Evolutionary conservation across 345 rosid species (phyloP).

Genomic region (Corchorus capsularis): DNA sequence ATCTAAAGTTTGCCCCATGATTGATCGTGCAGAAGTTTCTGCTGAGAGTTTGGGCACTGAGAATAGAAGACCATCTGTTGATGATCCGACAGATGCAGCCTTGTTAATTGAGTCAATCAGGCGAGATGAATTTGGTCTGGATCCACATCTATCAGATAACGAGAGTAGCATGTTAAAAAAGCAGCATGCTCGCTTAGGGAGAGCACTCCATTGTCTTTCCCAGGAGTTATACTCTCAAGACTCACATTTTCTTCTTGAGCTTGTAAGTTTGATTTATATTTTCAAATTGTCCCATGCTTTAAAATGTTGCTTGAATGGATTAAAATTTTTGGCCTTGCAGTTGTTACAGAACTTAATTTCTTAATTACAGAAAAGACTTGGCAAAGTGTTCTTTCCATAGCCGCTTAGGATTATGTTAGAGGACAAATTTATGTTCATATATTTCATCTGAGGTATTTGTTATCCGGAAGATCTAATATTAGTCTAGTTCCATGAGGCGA

Average conservation of each 20-base stretch:
- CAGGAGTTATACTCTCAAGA: constrained; percentile 97
- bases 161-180: constrained; percentile 79
- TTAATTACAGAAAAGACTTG: neutral
- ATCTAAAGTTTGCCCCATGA: constrained; percentile 24
- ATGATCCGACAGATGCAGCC: constrained; percentile 45
- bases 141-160: constrained; percentile 54
- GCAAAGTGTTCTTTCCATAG: neutral
- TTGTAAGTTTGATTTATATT: constrained; percentile 49
- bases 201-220: constrained; percentile 97
- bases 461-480: neutral
- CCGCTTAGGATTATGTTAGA: neutral
- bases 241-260: constrained; percentile 98
- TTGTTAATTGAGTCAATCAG: constrained; percentile 74
- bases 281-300: neutral
- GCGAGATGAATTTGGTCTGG: constrained; percentile 86
- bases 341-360: constrained; percentile 8
- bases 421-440: neutral
- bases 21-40: constrained; percentile 32
- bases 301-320: neutral
- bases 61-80: constrained; percentile 28
- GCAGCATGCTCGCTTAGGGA: constrained; percentile 98
- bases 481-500: neutral
- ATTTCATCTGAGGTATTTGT: neutral
- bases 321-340: neutral
- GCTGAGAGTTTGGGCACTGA: constrained; percentile 30